Evolutionary conservation across 2,329 filamentous ascomycete species (phyloP), one percentile per base, ranked within the genome.

Genomic region (Fusarium cicatricum): DNA sequence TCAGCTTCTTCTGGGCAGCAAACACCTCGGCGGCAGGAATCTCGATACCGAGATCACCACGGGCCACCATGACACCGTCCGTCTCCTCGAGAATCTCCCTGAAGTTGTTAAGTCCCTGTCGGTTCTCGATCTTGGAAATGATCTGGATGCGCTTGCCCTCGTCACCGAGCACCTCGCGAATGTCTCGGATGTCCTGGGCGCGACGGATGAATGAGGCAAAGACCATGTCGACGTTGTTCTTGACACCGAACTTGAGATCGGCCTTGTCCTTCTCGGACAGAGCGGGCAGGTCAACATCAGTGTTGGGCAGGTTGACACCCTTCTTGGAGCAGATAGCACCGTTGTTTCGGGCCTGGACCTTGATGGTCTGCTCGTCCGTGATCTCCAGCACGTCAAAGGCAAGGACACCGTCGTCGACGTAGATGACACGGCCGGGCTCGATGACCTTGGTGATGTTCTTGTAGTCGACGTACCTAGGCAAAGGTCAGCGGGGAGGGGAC

Each of bases 381-480:
- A 99, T 84, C 74, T 91, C 86, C 67, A 97, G 77, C 61, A 99
- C 95, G 74, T 97, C 90, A 71, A 99, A 98, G 21, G 94, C 96
- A 70, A 98, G 89, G 67, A 99, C 94, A 78, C 95, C 95, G 73
- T 99, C 95, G 73, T 99, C 95, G 70, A 99, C 95, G 80, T 96
- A 99, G 83, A 99, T 96, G 78, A 90, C 89, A 72, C 95, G 93
- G 73, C 94, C 95, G 56, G 86, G 82, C 75, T 90, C 79, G 73
- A 99, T 98, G 70, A 99, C 95, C 82, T 96, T 97, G 80, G 94
- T 97, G 80, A 99, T 98, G 85, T 99, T 99, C 88, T 96, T 96
- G 85, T 99, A 98, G 83, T 98, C 94, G 72, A 98, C 90, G 74
- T 92, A 97, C 88, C 91, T 94, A 11, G 28, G 34, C 28, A 17